Conservation (phyloP, 1,284 basidiomycete genomes). For the Rhodotorula sp. region DNA sequence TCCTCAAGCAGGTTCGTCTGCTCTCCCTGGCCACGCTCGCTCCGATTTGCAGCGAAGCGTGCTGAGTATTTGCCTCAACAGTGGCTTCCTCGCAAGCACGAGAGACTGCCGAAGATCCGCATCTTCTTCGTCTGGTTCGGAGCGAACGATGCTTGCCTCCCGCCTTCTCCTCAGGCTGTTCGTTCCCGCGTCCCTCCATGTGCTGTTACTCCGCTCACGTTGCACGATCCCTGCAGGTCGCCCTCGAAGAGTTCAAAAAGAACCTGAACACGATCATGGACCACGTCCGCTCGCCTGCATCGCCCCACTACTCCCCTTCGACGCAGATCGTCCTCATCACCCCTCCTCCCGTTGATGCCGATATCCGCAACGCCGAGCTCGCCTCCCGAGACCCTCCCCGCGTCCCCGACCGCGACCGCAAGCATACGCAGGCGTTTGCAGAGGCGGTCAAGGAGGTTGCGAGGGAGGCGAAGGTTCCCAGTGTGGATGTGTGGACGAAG, state of each 20-base stretch:
- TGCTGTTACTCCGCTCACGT: too few species aligned
- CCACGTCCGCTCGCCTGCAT: conserved; percentile 62
- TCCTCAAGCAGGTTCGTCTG: conserved; percentile 66
- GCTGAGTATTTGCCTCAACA: conserved; percentile 31
- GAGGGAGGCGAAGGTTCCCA: conserved; percentile 55
- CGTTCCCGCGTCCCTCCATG: conserved; percentile 3
- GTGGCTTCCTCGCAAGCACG: conserved; percentile 59
- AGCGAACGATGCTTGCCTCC: conserved; percentile 55
- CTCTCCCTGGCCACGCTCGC: not conserved
- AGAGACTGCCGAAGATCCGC: conserved; percentile 61
- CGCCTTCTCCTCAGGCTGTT: conserved; percentile 51
- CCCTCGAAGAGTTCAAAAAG: conserved; percentile 63
- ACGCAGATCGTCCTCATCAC: conserved; percentile 77
- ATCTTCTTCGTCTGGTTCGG: conserved; percentile 84
- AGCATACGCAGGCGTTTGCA: conserved; percentile 65
- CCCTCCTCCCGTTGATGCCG: conserved; percentile 74
- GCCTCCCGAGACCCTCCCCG: conserved; percentile 27
- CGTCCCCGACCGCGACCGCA: conserved; percentile 56
- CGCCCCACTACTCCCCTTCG: conserved; percentile 66
- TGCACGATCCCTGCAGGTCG: conserved; percentile 53
- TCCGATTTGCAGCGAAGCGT: too few species aligned
- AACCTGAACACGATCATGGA: conserved; percentile 67
- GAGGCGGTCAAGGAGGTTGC: conserved; percentile 66
- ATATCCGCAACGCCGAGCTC: conserved; percentile 47
- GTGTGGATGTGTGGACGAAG: conserved; percentile 51